Conservation (phyloP, 208 protist species). For the Trypanosoma caninum region DNA sequence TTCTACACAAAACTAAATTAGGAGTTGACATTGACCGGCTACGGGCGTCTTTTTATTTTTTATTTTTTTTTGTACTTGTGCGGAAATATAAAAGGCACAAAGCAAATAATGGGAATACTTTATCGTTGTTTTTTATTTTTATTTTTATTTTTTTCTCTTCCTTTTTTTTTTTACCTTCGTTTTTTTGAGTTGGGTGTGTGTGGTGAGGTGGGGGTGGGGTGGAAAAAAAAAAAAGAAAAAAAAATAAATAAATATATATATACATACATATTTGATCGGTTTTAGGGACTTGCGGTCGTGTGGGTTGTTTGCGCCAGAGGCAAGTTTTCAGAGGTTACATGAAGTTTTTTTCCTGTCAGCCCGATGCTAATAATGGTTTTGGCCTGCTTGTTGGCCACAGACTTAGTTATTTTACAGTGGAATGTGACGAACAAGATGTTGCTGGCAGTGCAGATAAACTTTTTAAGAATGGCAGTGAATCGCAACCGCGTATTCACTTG, state of each 20-base stretch:
- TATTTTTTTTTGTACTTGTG: no score
- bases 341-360: constrained; percentile 82
- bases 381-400: constrained; percentile 58
- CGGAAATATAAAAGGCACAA: no score
- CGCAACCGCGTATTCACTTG: constrained; percentile 26
- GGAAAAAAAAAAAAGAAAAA: neutral
- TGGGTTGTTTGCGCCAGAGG: neutral
- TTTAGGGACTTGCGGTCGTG: neutral
- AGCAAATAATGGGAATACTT: no score
- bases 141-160: constrained; percentile 9
- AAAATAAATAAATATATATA: constrained; percentile 4
- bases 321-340: constrained; percentile 22
- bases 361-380: constrained; percentile 84
- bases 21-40: no score
- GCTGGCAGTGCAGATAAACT: neutral
- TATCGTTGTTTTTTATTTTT: no score
- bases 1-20: no score
- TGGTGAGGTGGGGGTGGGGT: neutral
- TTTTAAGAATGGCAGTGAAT: neutral
- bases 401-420: constrained; percentile 71
- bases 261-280: neutral
- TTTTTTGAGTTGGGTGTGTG: neutral
- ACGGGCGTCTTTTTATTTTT: no score
- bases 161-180: constrained; percentile 20
- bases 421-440: constrained; percentile 31